Conservation (phyloP, 192 early-diverging fungal genomes). For the Lobosporangium transversale region DNA sequence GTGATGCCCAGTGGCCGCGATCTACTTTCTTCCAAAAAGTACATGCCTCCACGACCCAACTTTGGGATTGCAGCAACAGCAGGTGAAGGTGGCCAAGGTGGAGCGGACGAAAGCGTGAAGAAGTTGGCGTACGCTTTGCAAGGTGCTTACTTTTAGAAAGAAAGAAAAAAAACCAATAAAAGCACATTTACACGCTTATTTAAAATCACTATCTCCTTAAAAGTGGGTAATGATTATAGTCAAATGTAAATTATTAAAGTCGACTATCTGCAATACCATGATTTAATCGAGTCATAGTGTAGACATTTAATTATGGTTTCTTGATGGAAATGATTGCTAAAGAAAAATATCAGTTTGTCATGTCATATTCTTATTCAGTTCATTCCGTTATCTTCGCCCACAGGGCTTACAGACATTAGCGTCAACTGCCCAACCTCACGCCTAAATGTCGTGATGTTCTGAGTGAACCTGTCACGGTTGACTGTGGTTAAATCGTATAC, state of each 20-base stretch:
- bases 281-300: no score
- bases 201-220: background rate
- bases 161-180: background rate
- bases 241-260: no score
- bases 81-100: constrained; percentile 6
- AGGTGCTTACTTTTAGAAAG: constrained; percentile 39
- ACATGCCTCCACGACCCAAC: constrained; percentile 47
- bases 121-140: constrained; percentile 31
- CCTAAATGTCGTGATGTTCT: constrained; percentile 65
- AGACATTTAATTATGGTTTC: no score
- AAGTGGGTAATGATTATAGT: background rate
- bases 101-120: constrained; percentile 32
- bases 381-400: constrained; percentile 43
- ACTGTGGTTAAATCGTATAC: constrained; percentile 57
- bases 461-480: constrained; percentile 76
- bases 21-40: constrained; percentile 56
- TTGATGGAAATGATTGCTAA: no score
- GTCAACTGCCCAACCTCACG: constrained; percentile 56
- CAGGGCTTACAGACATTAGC: constrained; percentile 28
- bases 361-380: no score
- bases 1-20: constrained; percentile 66
- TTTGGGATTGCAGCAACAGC: constrained; percentile 52
- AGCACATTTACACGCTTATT: no score
- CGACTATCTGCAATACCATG: no score
- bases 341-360: no score